phyloP scores from a whole-genome alignment of 495 filamentous ascomycete species.

The Neurospora sp. region DNA sequence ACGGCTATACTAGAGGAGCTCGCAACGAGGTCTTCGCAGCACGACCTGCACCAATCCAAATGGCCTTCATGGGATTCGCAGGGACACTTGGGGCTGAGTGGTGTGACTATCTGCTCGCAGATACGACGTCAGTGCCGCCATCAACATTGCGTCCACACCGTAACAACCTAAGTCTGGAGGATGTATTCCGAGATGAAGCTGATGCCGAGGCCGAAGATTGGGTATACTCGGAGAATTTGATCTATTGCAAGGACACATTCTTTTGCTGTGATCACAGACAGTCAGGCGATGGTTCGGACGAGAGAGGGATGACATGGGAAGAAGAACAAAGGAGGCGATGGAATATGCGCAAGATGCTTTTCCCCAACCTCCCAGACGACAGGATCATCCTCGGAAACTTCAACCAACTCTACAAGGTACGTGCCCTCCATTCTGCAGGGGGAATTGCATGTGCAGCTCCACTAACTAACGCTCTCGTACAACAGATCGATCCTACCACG shows the following conservation, averaged over 20 bases:
- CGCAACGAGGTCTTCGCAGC: slow-evolving; percentile 96
- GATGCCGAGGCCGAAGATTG: slow-evolving; percentile 58
- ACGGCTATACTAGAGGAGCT: slow-evolving; percentile 95
- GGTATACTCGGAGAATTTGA: slow-evolving; percentile 96
- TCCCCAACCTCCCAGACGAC: slow-evolving; percentile 74
- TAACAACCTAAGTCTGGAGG: slow-evolving; percentile 61
- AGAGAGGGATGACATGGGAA: slow-evolving; percentile 62
- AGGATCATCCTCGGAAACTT: slow-evolving; percentile 94
- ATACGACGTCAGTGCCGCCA: slow-evolving; percentile 74
- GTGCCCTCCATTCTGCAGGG: slow-evolving; percentile 7
- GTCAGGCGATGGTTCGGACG: slow-evolving; percentile 69
- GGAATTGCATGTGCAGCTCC: not conserved
- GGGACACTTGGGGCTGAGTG: slow-evolving; percentile 94
- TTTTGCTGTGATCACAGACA: slow-evolving; percentile 98
- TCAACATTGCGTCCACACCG: slow-evolving; percentile 71
- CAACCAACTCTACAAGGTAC: slow-evolving; percentile 97
- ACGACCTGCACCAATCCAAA: slow-evolving; percentile 88
- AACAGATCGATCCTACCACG: slow-evolving; percentile 90
- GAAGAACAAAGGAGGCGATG: slow-evolving; percentile 77
- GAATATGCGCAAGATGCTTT: slow-evolving; percentile 91
- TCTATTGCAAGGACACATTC: slow-evolving; percentile 91
- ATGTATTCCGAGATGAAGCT: slow-evolving; percentile 59
- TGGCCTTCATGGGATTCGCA: slow-evolving; percentile 99
- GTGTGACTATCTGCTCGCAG: slow-evolving; percentile 96
- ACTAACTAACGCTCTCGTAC: not conserved